Percentiles rank a stretch among this genome's conserved stretches.
phyloP scores from a whole-genome alignment of 768 basidiomycete genomes.

The Lactifluus pinguis region DNA sequence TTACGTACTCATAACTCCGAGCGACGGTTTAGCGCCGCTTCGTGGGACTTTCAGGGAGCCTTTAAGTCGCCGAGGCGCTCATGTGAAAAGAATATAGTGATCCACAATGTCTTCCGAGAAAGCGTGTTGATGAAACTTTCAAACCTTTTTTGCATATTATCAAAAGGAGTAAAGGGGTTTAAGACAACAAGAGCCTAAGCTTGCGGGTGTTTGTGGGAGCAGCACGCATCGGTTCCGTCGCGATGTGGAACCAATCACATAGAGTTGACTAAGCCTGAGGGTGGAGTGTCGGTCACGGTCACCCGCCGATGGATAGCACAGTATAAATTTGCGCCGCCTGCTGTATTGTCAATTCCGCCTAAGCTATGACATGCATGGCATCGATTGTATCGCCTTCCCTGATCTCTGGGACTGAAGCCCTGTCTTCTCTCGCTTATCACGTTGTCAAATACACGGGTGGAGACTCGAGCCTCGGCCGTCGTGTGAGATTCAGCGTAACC shows the following conservation, averaged over 20 bases:
- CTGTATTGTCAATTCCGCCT: neutral
- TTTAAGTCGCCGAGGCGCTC: neutral
- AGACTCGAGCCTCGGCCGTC: slow-evolving; percentile 1
- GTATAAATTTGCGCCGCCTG: too few species aligned
- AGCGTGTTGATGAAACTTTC: neutral
- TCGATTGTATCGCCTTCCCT: neutral
- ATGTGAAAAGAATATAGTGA: neutral
- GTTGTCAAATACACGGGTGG: neutral
- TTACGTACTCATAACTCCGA: neutral
- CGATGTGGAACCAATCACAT: too few species aligned
- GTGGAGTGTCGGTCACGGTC: too few species aligned
- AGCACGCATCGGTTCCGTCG: too few species aligned
- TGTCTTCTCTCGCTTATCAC: neutral
- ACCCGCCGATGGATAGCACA: too few species aligned
- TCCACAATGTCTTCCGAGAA: neutral
- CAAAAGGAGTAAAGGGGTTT: neutral
- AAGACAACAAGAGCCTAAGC: neutral
- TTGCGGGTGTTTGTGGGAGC: too few species aligned
- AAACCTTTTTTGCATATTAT: neutral
- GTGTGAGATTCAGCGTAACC: neutral
- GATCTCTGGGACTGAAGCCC: neutral
- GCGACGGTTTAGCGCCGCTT: neutral
- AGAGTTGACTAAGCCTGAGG: too few species aligned
- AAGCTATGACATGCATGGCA: neutral
- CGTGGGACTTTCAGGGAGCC: neutral